Conservation (phyloP, 768 basidiomycete genomes). For the Favolaschia claudopus region DNA sequence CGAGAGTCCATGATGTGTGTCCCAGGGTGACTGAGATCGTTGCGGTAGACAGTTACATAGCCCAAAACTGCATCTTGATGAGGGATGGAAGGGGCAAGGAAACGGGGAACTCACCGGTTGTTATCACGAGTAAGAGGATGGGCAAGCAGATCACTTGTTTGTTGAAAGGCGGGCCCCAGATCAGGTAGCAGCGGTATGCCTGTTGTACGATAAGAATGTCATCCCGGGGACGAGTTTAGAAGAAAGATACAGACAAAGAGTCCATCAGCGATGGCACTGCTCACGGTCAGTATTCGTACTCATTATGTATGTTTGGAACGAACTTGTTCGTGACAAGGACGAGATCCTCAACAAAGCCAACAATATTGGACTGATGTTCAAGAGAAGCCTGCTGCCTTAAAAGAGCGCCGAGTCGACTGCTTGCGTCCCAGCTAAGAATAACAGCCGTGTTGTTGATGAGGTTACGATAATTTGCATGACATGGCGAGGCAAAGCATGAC, state of each 20-base stretch:
- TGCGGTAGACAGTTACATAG: neutral
- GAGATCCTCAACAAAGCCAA: neutral
- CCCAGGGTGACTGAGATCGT: neutral
- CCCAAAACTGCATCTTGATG: neutral
- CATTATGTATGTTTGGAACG: neutral
- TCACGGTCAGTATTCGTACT: neutral
- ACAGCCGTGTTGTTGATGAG: no score
- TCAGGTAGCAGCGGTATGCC: constrained; percentile 2
- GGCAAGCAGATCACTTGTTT: neutral
- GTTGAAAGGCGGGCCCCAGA: neutral
- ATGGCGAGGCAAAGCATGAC: no score
- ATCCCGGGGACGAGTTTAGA: no score
- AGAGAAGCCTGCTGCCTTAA: no score
- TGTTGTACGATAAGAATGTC: neutral
- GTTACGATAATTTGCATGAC: no score
- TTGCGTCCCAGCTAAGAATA: no score
- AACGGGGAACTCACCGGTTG: neutral
- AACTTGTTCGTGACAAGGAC: constrained; percentile 4
- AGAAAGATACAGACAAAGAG: neutral
- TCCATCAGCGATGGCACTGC: neutral
- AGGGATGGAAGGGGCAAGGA: no score
- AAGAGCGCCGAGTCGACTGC: no score
- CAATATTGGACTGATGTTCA: no score
- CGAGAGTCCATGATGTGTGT: neutral
- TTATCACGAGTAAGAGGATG: neutral